phyloP scores from a whole-genome alignment of 257 asterid genomes.

The Capsicum baccatum region DNA sequence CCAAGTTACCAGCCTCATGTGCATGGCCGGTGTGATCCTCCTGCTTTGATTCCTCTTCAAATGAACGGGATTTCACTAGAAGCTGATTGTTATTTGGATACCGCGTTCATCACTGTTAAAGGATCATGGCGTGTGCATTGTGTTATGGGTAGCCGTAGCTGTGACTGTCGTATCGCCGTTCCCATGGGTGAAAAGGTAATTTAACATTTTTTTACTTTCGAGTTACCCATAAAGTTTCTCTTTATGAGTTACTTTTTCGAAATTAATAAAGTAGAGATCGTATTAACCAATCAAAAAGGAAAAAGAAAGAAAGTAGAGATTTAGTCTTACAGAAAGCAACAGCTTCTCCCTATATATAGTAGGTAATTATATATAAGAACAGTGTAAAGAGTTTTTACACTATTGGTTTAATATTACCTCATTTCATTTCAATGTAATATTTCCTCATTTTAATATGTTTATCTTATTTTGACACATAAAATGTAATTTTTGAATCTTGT shows the following conservation, averaged over 20 bases:
- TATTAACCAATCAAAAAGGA: background rate
- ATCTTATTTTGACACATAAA: too few species aligned
- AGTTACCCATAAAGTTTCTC: background rate
- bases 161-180: slow-evolving; percentile 80
- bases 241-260: background rate
- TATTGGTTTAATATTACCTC: background rate
- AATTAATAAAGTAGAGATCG: background rate
- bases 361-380: background rate
- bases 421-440: too few species aligned
- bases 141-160: slow-evolving; percentile 77
- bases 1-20: slow-evolving; percentile 99
- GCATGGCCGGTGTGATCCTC: slow-evolving; percentile 90
- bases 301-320: background rate
- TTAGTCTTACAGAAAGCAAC: background rate
- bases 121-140: slow-evolving; percentile 97
- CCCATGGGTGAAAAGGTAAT: slow-evolving; percentile 97
- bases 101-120: slow-evolving; percentile 65
- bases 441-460: too few species aligned
- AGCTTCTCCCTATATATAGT: background rate
- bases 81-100: slow-evolving; percentile 72
- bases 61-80: slow-evolving; percentile 72
- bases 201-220: background rate
- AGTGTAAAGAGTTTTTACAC: background rate
- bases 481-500: too few species aligned
- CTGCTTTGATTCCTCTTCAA: slow-evolving; percentile 92